Conservation (phyloP, 495 filamentous ascomycete genomes). For the Massariosphaeria phaeospora region DNA sequence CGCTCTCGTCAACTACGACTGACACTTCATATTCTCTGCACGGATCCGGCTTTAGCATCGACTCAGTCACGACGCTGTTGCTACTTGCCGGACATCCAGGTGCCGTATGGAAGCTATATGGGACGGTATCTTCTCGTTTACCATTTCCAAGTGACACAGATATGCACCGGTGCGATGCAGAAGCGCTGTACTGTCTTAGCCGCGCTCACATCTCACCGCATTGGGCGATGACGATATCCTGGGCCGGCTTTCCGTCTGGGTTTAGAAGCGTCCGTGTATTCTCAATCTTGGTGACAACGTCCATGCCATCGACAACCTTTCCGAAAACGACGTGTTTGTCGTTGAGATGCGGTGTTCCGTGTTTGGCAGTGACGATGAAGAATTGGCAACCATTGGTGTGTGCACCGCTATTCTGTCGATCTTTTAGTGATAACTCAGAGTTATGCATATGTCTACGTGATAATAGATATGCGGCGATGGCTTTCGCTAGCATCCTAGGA, state of each 20-base stretch:
- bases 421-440: too few relatives aligned
- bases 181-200: neutral
- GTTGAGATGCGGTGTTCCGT: constrained; percentile 73
- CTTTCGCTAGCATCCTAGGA: too few relatives aligned
- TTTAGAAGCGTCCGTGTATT: constrained; percentile 64
- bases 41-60: too few relatives aligned
- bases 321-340: constrained; percentile 95
- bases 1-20: too few relatives aligned
- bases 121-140: too few relatives aligned
- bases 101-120: too few relatives aligned
- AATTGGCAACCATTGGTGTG: constrained; percentile 96
- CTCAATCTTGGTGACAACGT: constrained; percentile 85
- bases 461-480: too few relatives aligned
- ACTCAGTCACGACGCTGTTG: too few relatives aligned
- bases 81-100: too few relatives aligned
- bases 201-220: constrained; percentile 59
- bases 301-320: constrained; percentile 82
- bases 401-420: constrained; percentile 87
- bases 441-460: too few relatives aligned
- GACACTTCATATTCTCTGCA: too few relatives aligned
- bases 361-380: constrained; percentile 84
- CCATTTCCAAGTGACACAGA: constrained; percentile 11
- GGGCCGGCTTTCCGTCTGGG: constrained; percentile 70
- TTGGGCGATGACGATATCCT: constrained; percentile 79
- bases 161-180: neutral